Base-by-base conservation (phyloP, 306 rosid species). In the Begonia loranthoides region DNA sequence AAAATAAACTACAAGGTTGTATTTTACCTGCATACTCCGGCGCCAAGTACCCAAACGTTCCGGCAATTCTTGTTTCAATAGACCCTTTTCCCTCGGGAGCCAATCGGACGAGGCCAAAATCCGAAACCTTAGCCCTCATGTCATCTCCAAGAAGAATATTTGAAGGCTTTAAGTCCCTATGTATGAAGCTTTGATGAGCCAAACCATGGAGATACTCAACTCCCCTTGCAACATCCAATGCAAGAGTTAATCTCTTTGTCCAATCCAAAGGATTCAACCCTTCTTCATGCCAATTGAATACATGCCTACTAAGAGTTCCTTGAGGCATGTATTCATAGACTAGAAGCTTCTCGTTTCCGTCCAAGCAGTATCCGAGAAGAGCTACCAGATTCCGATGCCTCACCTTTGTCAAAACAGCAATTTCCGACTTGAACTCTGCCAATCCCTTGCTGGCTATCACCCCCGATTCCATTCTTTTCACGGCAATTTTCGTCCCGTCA, bases 121-220 rank as follows among this genome's bases (percentile, higher is more conserved):
- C 96, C 0, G 96, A 81, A 50, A 87, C 94, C 70, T 87, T 87
- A 10, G 96, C 94, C 67, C 94, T 79, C 96, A 87, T 78, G 63
- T 87, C 96, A 66, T 87, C 96, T 56, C 96, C 90, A 55, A 87
- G 96, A 66, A 87, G 96, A 61, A 87, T 87, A 70, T 87, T 87
- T 55, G 87, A 87, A 70, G 96, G 96, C 75, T 87, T 87, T 39
- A 87, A 76, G 67, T 83, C 96, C 51, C 96, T 65, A 50, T 87
- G 96, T 55, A 87, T 87, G 71, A 87, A 87, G 70, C 96, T 87
- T 71, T 80, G 94, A 72, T 87, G 94, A 39, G 96, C 94, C 76
- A 87, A 68, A 66, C 94, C 73, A 74, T 87, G 96, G 39, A 87
- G 94, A 59, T 87, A 87, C 77, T 87, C 96, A 13, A 87, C 96